Evolutionary conservation across 2,329 filamentous ascomycete genomes (phyloP).

Genomic region (Biscogniauxia mediterranea): DNA sequence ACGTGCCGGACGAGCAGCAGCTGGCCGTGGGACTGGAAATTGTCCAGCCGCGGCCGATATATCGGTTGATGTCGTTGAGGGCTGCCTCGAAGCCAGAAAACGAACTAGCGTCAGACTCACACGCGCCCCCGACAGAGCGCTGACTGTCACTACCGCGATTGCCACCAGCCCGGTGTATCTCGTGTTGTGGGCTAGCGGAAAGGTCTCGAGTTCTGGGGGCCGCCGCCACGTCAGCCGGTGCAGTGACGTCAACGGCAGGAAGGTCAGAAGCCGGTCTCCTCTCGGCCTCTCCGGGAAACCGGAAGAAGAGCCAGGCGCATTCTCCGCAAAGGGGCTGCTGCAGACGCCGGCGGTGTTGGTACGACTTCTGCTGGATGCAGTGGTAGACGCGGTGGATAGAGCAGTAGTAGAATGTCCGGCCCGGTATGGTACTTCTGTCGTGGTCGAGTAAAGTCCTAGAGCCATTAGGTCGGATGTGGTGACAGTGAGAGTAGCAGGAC

Average conservation of each 20-base stretch:
- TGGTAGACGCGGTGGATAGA: slow-evolving; percentile 21
- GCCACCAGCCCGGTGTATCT: too few relatives aligned
- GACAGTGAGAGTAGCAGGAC: slow-evolving; percentile 15
- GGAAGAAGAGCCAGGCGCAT: slow-evolving; percentile 25
- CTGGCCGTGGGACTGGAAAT: too few relatives aligned
- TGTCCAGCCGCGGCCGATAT: neutral
- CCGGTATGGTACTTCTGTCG: slow-evolving; percentile 12
- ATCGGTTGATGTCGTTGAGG: neutral
- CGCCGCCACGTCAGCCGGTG: too few relatives aligned
- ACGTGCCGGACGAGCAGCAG: neutral
- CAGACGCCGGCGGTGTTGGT: slow-evolving; percentile 9
- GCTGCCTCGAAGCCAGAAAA: neutral
- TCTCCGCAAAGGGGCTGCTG: slow-evolving; percentile 21
- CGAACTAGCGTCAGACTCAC: neutral
- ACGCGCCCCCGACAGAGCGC: too few relatives aligned
- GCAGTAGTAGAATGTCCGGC: slow-evolving; percentile 21
- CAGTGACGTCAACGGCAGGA: neutral
- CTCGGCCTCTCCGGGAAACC: slow-evolving; percentile 13
- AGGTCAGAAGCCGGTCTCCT: slow-evolving; percentile 13
- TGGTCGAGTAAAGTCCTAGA: slow-evolving; percentile 14
- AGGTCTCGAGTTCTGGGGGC: too few relatives aligned
- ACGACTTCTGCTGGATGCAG: slow-evolving; percentile 7
- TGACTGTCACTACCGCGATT: neutral
- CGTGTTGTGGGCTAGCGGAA: too few relatives aligned
- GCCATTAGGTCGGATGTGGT: slow-evolving; percentile 11